These are phyloP conservation scores for Cytospora piceicola DNA, from an alignment of 2,329 filamentous ascomycete genomes.

Conservation along the genomic window DNA sequence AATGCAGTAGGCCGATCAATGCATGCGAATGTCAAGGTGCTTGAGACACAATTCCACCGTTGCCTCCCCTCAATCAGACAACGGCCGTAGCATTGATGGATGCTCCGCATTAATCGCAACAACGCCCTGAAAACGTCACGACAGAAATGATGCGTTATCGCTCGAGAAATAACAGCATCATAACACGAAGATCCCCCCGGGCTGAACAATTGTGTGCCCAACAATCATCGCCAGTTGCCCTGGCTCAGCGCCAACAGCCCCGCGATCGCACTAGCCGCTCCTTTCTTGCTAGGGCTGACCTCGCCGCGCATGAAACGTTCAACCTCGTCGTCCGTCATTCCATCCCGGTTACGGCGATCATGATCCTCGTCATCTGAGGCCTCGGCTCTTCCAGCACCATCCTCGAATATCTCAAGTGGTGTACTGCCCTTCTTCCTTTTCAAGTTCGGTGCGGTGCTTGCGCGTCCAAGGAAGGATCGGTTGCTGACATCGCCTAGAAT, in stretches of 20 bases:
- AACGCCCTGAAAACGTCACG: neutral
- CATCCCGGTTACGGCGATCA: conserved; percentile 25
- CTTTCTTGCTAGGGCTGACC: conserved; percentile 71
- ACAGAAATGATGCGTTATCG: neutral
- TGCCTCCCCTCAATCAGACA: neutral
- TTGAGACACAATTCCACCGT: neutral
- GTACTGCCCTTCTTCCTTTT: conserved; percentile 39
- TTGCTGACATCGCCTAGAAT: conserved; percentile 47
- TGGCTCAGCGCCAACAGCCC: conserved; percentile 88
- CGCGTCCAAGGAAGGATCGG: conserved; percentile 41
- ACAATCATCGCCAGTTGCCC: conserved; percentile 77
- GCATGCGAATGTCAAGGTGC: neutral
- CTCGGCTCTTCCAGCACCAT: conserved; percentile 37
- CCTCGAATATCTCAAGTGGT: conserved; percentile 58
- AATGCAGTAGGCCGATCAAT: neutral
- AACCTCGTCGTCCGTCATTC: conserved; percentile 62
- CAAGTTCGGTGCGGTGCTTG: conserved; percentile 47
- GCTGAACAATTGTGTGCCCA: neutral
- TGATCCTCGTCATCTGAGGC: conserved; percentile 18
- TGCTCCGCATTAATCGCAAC: neutral
- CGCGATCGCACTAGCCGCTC: conserved; percentile 86
- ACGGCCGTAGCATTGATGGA: neutral
- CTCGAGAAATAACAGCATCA: neutral
- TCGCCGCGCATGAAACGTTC: conserved; percentile 73
- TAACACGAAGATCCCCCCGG: neutral